Conservation (phyloP, 2,329 filamentous ascomycete genomes). For the Pseudonectria foliicola region DNA sequence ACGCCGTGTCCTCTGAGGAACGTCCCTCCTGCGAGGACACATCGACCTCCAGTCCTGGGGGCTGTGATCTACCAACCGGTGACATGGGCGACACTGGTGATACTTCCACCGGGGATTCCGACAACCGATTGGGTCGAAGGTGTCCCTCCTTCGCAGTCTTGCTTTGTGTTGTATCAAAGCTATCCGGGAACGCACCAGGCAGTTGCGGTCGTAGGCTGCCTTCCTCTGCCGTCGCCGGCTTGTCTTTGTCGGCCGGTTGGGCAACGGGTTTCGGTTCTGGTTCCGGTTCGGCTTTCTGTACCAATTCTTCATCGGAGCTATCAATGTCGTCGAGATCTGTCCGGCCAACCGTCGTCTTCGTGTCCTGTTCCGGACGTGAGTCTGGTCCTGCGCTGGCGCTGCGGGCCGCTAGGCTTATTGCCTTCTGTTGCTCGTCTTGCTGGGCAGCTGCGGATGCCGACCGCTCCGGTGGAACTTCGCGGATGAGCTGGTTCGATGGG, state of each 20-base stretch:
- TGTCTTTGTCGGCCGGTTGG: conserved; percentile 12
- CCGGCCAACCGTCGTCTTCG: conserved; percentile 45
- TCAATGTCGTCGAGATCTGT: conserved; percentile 67
- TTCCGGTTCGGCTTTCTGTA: conserved; percentile 10
- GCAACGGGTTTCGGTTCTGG: conserved; percentile 11
- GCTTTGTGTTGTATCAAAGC: conserved; percentile 28
- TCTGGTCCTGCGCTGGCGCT: conserved; percentile 34
- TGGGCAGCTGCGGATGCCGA: conserved; percentile 27
- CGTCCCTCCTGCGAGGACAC: conserved; percentile 63
- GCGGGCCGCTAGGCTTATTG: conserved; percentile 16
- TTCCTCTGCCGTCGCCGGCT: conserved; percentile 11
- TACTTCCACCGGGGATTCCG: conserved; percentile 63
- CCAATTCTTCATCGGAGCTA: conserved; percentile 42
- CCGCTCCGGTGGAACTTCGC: conserved; percentile 23
- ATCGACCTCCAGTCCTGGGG: conserved; percentile 62
- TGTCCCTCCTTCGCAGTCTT: conserved; percentile 25
- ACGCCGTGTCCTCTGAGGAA: conserved; percentile 58
- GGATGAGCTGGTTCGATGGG: conserved; percentile 24
- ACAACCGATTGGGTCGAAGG: conserved; percentile 39
- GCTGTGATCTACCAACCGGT: conserved; percentile 37
- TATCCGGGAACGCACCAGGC: conserved; percentile 36
- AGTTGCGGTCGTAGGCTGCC: conserved; percentile 25
- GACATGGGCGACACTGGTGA: conserved; percentile 39
- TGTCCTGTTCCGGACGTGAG: conserved; percentile 43
- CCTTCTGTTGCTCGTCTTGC: conserved; percentile 30